Evolutionary conservation across 2,329 filamentous ascomycete genomes (phyloP), one percentile per base, ranked within the genome.

Genomic region (Dothidotthia symphoricarpi): DNA sequence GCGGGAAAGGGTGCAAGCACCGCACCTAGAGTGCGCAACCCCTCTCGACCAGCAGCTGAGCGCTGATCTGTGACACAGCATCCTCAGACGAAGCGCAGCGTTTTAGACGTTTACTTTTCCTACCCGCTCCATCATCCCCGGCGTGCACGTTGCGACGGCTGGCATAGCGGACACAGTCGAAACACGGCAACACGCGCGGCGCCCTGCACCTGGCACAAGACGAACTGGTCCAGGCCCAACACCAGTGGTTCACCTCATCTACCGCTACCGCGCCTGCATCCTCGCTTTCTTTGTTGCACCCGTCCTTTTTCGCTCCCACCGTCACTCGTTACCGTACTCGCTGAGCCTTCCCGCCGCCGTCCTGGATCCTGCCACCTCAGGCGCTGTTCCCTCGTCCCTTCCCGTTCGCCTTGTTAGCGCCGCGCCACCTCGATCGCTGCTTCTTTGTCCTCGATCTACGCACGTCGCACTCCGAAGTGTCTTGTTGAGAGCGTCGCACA

Each of bases 121-220:
- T 40, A 36, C 32, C 29, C 17, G 36, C 15, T 6, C 10, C 9
- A 14, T 30, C 5, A 16, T 30, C 28, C 3, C 28, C 28, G 8
- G 15, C 13, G 15, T 30, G 34, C 33, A 25, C 37, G 24, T 33
- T 34, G 11, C 39, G 30, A 34, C 25, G 25, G 6, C 13, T 4
- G 25, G 5, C 25, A 14, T 34, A 34, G 22, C 39, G 26, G 27
- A 44, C 36, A 36, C 33, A n/a, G 40, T 29, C 41, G 26, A 34
- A 36, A 41, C 41, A 22, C 19, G 19, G 36, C 40, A 44, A 44
- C 41, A 44, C 33, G 33, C 41, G 41, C 41, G 41, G 41, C 41
- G 39, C 24, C n/a, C 28, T 29, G 39, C 41, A 36, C 32, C 29
- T n/a, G 25, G 11, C 25, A 6, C 6, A n/a, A 11, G 36, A 36